Conservation (phyloP, 176 grass and related monocot genomes). For the Bromus sterilis region DNA sequence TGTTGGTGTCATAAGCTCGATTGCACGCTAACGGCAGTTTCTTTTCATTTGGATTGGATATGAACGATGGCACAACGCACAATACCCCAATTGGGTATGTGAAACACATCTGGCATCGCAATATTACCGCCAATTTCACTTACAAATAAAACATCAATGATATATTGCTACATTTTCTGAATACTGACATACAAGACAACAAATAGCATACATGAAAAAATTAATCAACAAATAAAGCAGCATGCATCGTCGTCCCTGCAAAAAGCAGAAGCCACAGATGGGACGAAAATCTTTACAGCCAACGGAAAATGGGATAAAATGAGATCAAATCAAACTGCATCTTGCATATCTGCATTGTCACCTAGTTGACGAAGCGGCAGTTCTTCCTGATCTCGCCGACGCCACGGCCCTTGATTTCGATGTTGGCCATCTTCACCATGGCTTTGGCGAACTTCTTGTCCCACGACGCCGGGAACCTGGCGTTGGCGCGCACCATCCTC, state of each 20-base stretch:
- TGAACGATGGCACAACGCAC: no score
- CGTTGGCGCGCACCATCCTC: background rate
- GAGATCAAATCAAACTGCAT: background rate
- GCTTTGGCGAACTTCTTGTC: constrained; percentile 23
- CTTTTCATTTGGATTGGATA: no score
- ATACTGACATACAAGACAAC: background rate
- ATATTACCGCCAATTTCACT: background rate
- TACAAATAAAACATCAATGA: background rate
- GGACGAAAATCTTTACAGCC: background rate
- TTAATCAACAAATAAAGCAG: background rate
- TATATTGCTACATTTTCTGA: background rate
- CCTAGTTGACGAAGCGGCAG: constrained; percentile 29
- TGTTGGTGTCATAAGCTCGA: no score
- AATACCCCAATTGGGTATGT: background rate
- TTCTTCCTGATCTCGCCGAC: constrained; percentile 32
- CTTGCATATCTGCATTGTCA: background rate
- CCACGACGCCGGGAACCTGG: background rate
- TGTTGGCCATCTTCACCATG: constrained; percentile 44
- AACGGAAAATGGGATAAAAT: background rate
- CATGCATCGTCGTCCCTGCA: background rate
- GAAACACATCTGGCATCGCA: background rate
- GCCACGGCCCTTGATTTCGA: background rate
- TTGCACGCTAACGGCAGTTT: no score
- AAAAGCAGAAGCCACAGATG: background rate
- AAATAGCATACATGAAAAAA: background rate